These are phyloP conservation scores for Raphanus hybrid DNA, from an alignment of 441 rosid species.

Conservation along the genomic window DNA sequence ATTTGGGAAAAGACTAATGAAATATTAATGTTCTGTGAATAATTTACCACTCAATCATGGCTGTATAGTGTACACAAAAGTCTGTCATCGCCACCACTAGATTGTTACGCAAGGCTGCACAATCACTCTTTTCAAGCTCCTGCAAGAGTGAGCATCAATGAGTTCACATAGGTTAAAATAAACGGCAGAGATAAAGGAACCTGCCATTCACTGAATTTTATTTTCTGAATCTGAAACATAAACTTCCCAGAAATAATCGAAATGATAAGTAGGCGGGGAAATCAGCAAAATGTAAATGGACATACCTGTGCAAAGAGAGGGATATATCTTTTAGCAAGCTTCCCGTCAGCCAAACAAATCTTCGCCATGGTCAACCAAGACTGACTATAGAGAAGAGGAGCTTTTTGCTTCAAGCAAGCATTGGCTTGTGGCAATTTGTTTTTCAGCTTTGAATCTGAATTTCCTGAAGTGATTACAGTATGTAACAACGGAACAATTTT, in stretches of 20 bases:
- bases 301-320: conserved; percentile 93
- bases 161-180: conserved; percentile 14
- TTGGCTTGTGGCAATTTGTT: conserved; percentile 59
- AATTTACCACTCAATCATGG: conserved; percentile 91
- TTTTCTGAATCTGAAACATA: not conserved
- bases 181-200: conserved; percentile 23
- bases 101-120: conserved; percentile 89
- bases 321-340: conserved; percentile 88
- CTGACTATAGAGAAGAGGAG: conserved; percentile 77
- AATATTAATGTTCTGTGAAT: conserved; percentile 20
- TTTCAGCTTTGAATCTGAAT: conserved; percentile 65
- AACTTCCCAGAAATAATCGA: not conserved
- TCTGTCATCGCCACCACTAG: conserved; percentile 89
- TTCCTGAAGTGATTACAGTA: conserved; percentile 81
- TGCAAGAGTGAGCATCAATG: conserved; percentile 42
- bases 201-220: not conserved
- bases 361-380: conserved; percentile 96
- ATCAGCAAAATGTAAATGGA: conserved; percentile 25
- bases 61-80: conserved; percentile 92
- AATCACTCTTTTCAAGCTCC: conserved; percentile 96
- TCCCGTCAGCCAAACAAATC: conserved; percentile 87
- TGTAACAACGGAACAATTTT: conserved; percentile 68
- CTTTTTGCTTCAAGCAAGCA: conserved; percentile 66
- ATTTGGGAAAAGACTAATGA: conserved; percentile 12
- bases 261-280: not conserved